Evolutionary conservation across 1,284 basidiomycete genomes (phyloP), one percentile per base, ranked within the genome.

Genomic region (Cryptococcus floricola): DNA sequence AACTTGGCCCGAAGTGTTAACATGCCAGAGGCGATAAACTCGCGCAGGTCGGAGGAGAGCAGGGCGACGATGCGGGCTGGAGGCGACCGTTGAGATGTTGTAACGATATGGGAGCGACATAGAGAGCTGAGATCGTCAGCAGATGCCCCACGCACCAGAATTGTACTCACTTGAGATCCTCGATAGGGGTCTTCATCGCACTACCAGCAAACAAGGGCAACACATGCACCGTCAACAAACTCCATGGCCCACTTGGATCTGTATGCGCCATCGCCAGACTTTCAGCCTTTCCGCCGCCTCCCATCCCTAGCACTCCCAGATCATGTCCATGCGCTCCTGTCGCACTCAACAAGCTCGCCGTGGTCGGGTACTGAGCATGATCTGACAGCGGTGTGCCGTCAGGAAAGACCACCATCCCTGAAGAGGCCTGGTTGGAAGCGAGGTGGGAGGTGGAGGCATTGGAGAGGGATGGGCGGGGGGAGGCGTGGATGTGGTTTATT

Each of bases 151-250:
- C n/a, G 31, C 19, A 46, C 16, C 25, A 28, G 31, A 10, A 34
- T 10, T 18, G 23, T 28, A 66, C 74, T 54, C 56, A 76, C 73
- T 96, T 96, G 38, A 98, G 81, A 65, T 95, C 91, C 77, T 98
- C 95, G 66, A 98, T 90, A 31, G 91, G 87, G 42, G 87, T 84
- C 63, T 86, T 83, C n/a, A 96, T 81, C 2, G 88, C 87, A 67
- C 95, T 90, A 44, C 91, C 89, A 54, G 96, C 96, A 79, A 94
- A 96, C 6, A 96, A 77, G 0, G 92, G 92, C 12, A 97, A 78
- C 7, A 96, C 85, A 69, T 90, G 85, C 25, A 94, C 85, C 69
- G 93, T 90, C 19, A 96, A 78, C 43, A 84, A 80, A 54, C 85
- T 83, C 91, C 91, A 94, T 10, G 89, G 87, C 16, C 64, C 67